Evolutionary conservation across 805 yeast species (phyloP).

Genomic region (Starmerella sirachaensis): DNA sequence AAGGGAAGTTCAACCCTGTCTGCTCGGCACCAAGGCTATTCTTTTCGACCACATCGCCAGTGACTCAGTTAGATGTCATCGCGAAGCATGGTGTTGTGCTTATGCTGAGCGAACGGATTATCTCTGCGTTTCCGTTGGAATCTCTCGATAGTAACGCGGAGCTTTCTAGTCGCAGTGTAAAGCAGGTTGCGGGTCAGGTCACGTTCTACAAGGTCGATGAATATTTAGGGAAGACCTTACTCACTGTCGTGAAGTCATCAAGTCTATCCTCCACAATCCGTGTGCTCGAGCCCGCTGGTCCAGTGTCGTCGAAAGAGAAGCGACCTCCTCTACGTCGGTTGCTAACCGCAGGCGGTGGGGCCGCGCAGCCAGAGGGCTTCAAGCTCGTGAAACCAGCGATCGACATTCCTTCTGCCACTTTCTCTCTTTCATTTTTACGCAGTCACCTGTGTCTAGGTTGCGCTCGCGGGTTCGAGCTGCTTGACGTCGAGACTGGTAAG

Average conservation of each 20-base stretch:
- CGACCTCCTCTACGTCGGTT: slow-evolving; percentile 33
- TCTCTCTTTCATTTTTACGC: slow-evolving; percentile 79
- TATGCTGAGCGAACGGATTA: slow-evolving; percentile 67
- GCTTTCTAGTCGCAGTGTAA: slow-evolving; percentile 40
- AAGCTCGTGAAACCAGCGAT: slow-evolving; percentile 64
- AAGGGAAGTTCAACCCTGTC: slow-evolving; percentile 29
- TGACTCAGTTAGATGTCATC: slow-evolving; percentile 79
- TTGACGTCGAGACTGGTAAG: slow-evolving; percentile 68
- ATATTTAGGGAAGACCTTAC: slow-evolving; percentile 75
- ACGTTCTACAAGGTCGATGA: slow-evolving; percentile 86
- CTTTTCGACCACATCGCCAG: slow-evolving; percentile 52
- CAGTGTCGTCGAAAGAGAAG: slow-evolving; percentile 21
- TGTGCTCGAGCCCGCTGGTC: slow-evolving; percentile 77
- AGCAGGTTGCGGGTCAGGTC: slow-evolving; percentile 76
- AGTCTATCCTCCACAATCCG: slow-evolving; percentile 62
- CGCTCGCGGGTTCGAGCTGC: slow-evolving; percentile 90
- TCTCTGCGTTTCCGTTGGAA: slow-evolving; percentile 70
- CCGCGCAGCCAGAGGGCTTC: slow-evolving; percentile 35
- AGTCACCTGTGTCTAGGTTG: slow-evolving; percentile 90
- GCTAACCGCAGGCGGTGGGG: slow-evolving; percentile 30
- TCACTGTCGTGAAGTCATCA: slow-evolving; percentile 80
- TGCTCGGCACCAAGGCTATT: slow-evolving; percentile 50
- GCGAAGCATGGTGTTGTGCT: slow-evolving; percentile 81
- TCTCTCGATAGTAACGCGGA: slow-evolving; percentile 31
- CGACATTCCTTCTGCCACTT: slow-evolving; percentile 75